These are phyloP conservation scores for Jasminum sambac DNA, from an alignment of 257 asterid species.

Conservation along the genomic window DNA sequence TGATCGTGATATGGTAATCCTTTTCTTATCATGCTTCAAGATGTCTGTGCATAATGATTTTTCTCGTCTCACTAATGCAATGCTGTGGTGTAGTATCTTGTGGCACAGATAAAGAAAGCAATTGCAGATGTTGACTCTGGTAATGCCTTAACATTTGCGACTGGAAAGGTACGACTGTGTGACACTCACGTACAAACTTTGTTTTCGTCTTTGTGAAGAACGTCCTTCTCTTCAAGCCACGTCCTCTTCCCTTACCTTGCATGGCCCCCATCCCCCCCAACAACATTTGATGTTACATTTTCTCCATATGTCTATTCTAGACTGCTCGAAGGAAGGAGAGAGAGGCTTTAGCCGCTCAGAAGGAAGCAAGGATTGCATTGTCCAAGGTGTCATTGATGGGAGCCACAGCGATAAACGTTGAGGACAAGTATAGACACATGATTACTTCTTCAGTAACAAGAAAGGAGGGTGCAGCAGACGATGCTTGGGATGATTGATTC, in stretches of 20 bases:
- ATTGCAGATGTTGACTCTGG: conserved; percentile 84
- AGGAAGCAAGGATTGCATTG: conserved; percentile 46
- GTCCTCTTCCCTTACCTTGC: not conserved
- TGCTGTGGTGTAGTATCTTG: conserved; percentile 57
- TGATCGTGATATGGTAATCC: conserved; percentile 74
- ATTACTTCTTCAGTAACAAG: conserved; percentile 45
- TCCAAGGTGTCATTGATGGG: conserved; percentile 53
- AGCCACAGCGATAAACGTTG: conserved; percentile 53
- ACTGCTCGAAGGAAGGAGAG: conserved; percentile 79
- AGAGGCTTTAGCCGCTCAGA: conserved; percentile 75
- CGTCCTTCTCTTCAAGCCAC: not conserved
- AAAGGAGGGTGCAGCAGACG: conserved; percentile 78
- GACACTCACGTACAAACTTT: conserved; percentile 7
- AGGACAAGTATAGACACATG: conserved; percentile 80
- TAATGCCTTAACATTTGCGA: conserved; percentile 58
- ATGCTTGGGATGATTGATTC: conserved; percentile 77
- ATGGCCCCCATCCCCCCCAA: too few relatives aligned
- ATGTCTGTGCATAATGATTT: conserved; percentile 1
- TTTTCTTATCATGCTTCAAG: conserved; percentile 21
- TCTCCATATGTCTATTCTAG: conserved; percentile 30
- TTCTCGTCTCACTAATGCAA: conserved; percentile 3
- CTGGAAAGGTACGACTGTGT: conserved; percentile 67
- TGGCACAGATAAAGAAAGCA: conserved; percentile 82
- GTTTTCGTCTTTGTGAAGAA: not conserved
- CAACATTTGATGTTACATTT: too few relatives aligned